A percentile compares a stretch with the other conserved stretches of the same genome.
Conservation (phyloP, 345 rosid species). For the Brassica carinata region DNA sequence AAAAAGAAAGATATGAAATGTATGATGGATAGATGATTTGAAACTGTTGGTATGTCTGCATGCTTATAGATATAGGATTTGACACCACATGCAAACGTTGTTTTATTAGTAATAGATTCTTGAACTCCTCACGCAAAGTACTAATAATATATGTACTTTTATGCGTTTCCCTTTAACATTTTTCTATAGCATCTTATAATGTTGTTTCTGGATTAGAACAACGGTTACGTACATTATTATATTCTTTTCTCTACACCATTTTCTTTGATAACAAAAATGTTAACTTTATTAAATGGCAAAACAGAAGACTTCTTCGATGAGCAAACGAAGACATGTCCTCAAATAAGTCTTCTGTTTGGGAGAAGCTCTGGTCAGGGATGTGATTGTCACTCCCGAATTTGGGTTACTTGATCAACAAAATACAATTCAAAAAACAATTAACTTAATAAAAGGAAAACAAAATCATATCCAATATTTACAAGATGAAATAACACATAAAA, state of each 20-base stretch:
- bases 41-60: neutral
- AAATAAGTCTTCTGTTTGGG: too few relatives aligned
- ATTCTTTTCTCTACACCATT: neutral
- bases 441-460: too few relatives aligned
- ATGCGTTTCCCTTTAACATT: neutral
- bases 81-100: neutral
- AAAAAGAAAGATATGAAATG: neutral
- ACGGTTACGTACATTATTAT: neutral
- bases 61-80: neutral
- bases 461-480: too few relatives aligned
- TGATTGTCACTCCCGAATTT: too few relatives aligned
- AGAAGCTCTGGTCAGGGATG: too few relatives aligned
- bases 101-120: neutral
- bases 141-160: neutral
- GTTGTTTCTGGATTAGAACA: neutral
- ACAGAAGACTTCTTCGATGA: neutral
- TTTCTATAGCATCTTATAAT: neutral
- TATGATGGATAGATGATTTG: neutral
- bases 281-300: neutral
- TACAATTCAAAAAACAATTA: too few relatives aligned
- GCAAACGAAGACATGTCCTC: neutral
- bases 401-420: too few relatives aligned
- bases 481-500: too few relatives aligned
- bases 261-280: neutral
- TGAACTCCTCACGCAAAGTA: neutral